Percentiles rank a stretch among this genome's conserved stretches.
phyloP scores from a whole-genome alignment of 164 flowering plant species.

The Santalum album region DNA sequence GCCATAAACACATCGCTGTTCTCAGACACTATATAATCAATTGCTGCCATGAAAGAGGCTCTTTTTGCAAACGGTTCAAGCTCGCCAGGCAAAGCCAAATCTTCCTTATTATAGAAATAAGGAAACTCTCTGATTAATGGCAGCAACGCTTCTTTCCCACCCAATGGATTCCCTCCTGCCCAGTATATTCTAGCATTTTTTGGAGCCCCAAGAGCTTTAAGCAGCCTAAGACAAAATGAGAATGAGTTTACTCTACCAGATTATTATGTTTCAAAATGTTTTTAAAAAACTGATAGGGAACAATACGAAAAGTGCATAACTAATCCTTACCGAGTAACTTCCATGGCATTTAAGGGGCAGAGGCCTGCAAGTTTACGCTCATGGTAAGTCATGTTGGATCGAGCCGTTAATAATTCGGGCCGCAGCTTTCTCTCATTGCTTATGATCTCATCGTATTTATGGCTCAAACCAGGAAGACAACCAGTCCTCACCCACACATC shows the following conservation, averaged over 20 bases:
- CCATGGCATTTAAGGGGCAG: constrained; percentile 86
- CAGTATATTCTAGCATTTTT: constrained; percentile 68
- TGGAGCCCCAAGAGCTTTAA: constrained; percentile 94
- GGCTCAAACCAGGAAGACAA: constrained; percentile 84
- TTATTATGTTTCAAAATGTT: too few relatives aligned
- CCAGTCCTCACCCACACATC: constrained; percentile 99
- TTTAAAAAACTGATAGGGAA: background rate
- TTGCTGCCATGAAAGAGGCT: constrained; percentile 87
- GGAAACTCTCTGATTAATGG: constrained; percentile 71
- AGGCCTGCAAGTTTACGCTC: constrained; percentile 92
- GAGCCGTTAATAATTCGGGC: constrained; percentile 83
- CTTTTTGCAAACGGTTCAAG: constrained; percentile 60
- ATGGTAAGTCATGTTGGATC: constrained; percentile 84
- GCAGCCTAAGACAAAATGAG: constrained; percentile 41
- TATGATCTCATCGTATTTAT: constrained; percentile 66
- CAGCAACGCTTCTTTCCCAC: constrained; percentile 71
- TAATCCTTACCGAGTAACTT: constrained; percentile 59
- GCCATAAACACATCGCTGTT: constrained; percentile 92
- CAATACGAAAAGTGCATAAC: background rate
- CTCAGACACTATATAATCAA: constrained; percentile 78
- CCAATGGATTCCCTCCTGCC: constrained; percentile 92
- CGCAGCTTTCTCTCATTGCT: constrained; percentile 53
- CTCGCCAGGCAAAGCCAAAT: constrained; percentile 79
- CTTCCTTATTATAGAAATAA: constrained; percentile 80
- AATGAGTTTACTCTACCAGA: background rate